Evolutionary conservation across 345 rosid genomes (phyloP), one percentile per base, ranked within the genome.

Genomic region (Corchorus olitorius): DNA sequence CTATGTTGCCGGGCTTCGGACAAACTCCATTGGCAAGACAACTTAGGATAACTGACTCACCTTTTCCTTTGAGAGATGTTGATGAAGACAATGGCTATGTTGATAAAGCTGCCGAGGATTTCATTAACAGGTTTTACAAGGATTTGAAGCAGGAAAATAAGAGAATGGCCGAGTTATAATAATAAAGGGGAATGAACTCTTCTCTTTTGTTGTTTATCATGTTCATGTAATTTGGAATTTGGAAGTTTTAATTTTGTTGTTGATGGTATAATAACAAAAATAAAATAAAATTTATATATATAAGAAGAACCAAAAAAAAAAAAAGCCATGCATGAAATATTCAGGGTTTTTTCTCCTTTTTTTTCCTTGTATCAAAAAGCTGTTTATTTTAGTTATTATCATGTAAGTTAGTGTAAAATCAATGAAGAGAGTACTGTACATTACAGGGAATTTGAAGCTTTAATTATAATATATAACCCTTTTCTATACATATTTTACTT

Each of bases 1-100:
- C 99, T 1, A 65, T 72, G 65, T 70, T 95, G 59, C 98, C 98
- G 0, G 98, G 98, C 46, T 89, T 92, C 72, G 97, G 98, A 43
- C 80, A 80, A 83, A 95, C 92, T 37, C 99, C 98, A 3, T 67
- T 87, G 81, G 96, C 79, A 35, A 89, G 98, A 80, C 94, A 85
- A 79, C 81, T 93, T 76, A 87, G 98, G 86, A 87, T 93, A 77
- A 95, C 97, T 60, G 99, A 95, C 94, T 93, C 99, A 8, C 99
- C 98, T 22, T 95, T 87, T 60, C 99, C 98, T 33, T 71, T 93
- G 43, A 86, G 79, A 43, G 89, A 81, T 65, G 86, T 68, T 65
- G 97, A 88, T 56, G 86, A 76, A 63, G 93, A 78, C 13, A 88
- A 82, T 1, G 83, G 81, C 16, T 43, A 46, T 46, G 98, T 92